Conservation (phyloP, 2,329 filamentous ascomycete genomes). For the Venturia pyrina region DNA sequence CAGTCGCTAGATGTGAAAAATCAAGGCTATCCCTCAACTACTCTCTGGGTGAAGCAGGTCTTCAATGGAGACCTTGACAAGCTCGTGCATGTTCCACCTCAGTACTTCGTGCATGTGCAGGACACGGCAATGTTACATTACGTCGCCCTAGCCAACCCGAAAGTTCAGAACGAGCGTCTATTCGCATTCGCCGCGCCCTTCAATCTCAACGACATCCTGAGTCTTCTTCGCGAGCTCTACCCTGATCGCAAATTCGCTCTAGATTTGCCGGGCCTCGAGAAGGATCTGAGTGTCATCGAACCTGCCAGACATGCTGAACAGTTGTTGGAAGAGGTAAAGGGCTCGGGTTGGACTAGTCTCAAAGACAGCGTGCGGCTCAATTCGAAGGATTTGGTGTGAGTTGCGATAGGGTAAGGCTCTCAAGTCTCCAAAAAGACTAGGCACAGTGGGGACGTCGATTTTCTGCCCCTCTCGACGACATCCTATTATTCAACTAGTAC, state of each 20-base stretch:
- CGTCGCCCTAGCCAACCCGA: slow-evolving; percentile 6
- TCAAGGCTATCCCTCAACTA: slow-evolving; percentile 19
- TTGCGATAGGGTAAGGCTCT: no score
- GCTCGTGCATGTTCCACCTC: slow-evolving; percentile 14
- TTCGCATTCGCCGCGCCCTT: slow-evolving; percentile 12
- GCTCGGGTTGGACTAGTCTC: slow-evolving; percentile 1
- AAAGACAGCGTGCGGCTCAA: not conserved
- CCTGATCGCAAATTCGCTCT: slow-evolving; percentile 29
- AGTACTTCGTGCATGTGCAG: slow-evolving; percentile 36
- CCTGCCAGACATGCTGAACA: slow-evolving; percentile 2
- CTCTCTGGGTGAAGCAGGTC: slow-evolving; percentile 18
- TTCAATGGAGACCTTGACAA: slow-evolving; percentile 19
- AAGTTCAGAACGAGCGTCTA: slow-evolving; percentile 8
- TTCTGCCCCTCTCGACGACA: no score
- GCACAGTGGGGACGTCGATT: no score
- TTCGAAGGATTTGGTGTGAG: not conserved
- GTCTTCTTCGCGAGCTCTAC: slow-evolving; percentile 2
- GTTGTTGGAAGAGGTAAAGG: slow-evolving; percentile 5
- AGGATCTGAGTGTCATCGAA: not conserved
- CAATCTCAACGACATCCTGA: slow-evolving; percentile 10
- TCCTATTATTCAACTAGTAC: no score
- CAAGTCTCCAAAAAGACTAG: no score
- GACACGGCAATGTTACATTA: slow-evolving; percentile 27
- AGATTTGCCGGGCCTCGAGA: slow-evolving; percentile 11
- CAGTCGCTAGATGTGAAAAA: slow-evolving; percentile 25